Base-by-base conservation (phyloP, 345 rosid species). In the Durio zibethinus region DNA sequence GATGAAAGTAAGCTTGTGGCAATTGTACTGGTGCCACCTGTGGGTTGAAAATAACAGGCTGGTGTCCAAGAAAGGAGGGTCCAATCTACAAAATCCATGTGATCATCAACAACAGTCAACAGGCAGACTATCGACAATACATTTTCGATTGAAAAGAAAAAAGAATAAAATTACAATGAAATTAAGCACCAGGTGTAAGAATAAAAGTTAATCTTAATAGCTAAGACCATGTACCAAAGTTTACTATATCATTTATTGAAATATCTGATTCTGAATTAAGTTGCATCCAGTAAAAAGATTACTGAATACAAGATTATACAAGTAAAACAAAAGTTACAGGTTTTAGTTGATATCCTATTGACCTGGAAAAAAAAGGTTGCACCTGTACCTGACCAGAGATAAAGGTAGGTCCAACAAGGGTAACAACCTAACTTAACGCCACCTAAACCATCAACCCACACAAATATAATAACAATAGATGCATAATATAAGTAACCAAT, bases 1-100 rank as follows among this genome's bases (percentile, higher is more conserved):
- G 97, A 72, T 88, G 97, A 76, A 87, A 86, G 88, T 90, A 95
- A 29, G 90, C 80, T 80, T 85, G 93, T 20, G 88, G 85, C 33
- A 89, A 60, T 52, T 87, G 93, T 84, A 86, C 47, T 47, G 90
- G 86, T 70, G 91, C 82, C 74, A 79, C 83, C 82, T 82, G 94
- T 7, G 87, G 84, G 77, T 84, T 90, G 81, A 82, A 90, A 65
- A 93, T 82, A 69, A 90, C 86, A 62, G 89, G 94, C 78, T 87
- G 96, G 70, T 89, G 99, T 18, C 90, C 90, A 72, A 83, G 75
- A 62, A 85, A 90, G 48, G 86, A 77, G 21, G 89, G 90, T 77
- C 90, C 91, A n/a, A 90, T 79, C 99, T 90, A 87, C 89, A 82
- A 76, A 77, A 73, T 36, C 48, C 48, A 72, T 52, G 31, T n/a